Conservation (phyloP, 2,329 filamentous ascomycete genomes). For the Alternaria panax region DNA sequence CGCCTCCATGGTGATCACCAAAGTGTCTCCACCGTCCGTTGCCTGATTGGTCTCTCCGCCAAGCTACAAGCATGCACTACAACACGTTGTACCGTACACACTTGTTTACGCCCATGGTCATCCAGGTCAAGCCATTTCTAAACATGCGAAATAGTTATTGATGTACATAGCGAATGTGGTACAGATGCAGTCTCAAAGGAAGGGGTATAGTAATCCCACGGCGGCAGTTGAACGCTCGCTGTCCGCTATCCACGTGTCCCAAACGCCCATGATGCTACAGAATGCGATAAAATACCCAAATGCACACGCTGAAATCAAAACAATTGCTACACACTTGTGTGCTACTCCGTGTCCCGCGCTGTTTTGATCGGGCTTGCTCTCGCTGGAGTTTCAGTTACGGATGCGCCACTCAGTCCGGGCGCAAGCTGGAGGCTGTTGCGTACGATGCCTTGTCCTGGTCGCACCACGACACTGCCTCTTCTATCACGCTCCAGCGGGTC, state of each 20-base stretch:
- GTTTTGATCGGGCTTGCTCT: slow-evolving; percentile 54
- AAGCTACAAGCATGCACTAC: slow-evolving; percentile 8
- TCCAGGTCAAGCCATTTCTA: not conserved
- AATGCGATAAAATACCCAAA: slow-evolving; percentile 4
- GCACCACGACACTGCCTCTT: slow-evolving; percentile 23
- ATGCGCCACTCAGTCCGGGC: slow-evolving; percentile 28
- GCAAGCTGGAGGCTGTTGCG: slow-evolving; percentile 49
- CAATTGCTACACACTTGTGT: not conserved
- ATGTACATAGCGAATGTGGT: slow-evolving; percentile 15
- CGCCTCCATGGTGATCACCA: slow-evolving; percentile 7
- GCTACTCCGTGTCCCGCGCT: slow-evolving; percentile 55
- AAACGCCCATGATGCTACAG: slow-evolving; percentile 24
- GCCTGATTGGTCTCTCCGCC: slow-evolving; percentile 2
- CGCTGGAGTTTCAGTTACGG: slow-evolving; percentile 35
- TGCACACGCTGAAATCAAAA: slow-evolving; percentile 7
- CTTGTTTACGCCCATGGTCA: not conserved
- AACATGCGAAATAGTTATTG: slow-evolving; percentile 5
- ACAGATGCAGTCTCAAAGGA: slow-evolving; percentile 2
- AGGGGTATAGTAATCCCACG: slow-evolving; percentile 3
- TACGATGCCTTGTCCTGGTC: slow-evolving; percentile 39
- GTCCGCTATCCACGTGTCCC: not conserved
- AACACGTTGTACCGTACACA: not conserved
- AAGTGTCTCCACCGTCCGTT: not conserved
- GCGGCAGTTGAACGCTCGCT: not conserved
- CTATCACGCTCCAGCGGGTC: slow-evolving; percentile 39